Percentiles rank a stretch among this genome's conserved stretches.
Evolutionary conservation across 768 basidiomycete species (phyloP).

Genomic region (Leccinum broughii): DNA sequence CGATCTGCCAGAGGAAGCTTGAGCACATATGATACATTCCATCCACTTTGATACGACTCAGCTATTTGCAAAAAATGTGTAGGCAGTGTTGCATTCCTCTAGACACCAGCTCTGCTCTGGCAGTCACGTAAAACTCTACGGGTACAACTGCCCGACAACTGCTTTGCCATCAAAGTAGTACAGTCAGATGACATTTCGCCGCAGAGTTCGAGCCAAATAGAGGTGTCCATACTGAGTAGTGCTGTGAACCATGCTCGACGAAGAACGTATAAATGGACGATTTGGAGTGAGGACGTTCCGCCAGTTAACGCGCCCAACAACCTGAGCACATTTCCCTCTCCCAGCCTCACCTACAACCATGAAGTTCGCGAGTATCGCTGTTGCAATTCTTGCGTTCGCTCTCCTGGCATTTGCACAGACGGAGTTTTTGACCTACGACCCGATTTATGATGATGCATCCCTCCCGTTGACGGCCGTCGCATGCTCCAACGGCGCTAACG

Average conservation of each 20-base stretch:
- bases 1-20: background rate
- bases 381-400: slow-evolving; percentile 12
- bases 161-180: background rate
- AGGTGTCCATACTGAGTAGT: background rate
- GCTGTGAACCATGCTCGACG: background rate
- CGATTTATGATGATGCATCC: slow-evolving; percentile 28
- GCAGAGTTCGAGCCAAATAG: background rate
- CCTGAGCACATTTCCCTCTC: background rate
- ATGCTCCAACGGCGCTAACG: slow-evolving; percentile 36
- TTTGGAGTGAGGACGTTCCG: background rate
- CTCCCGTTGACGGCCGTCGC: slow-evolving; percentile 24
- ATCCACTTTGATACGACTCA: background rate
- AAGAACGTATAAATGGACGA: slow-evolving; percentile 17
- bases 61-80: background rate
- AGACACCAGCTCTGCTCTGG: background rate
- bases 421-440: slow-evolving; percentile 30
- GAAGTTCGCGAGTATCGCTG: slow-evolving; percentile 23
- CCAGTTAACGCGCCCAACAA: background rate
- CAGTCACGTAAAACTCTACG: background rate
- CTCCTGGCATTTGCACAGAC: slow-evolving; percentile 20
- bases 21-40: background rate
- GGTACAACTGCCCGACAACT: slow-evolving; percentile 2
- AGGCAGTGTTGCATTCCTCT: background rate
- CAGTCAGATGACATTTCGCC: background rate
- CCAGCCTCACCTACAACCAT: slow-evolving; percentile 11